Base-by-base conservation (phyloP, 495 filamentous ascomycete species). In the Lasiosphaeria hispida region DNA sequence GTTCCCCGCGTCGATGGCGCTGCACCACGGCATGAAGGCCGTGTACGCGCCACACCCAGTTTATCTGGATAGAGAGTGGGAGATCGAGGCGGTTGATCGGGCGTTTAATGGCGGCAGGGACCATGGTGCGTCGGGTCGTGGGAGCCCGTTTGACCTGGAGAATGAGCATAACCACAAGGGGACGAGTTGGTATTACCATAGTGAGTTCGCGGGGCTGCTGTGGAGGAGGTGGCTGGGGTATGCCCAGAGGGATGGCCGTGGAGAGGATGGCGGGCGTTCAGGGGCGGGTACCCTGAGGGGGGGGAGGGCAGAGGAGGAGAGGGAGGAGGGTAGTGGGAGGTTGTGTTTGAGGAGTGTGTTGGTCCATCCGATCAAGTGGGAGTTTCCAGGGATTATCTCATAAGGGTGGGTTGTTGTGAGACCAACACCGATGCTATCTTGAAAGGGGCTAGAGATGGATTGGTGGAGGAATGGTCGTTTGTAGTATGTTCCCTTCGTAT, bases 11-110 rank as follows among this genome's bases (percentile, higher is more conserved):
- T 86, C 87, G 7, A 80, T 85, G 44, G 91, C 92, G 3, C 79
- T 98, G 0, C 94, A 97, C 63, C 93, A 95, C 66, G 94, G 94
- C 1, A 80, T 93, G 72, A 98, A 98, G 71, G 94, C 93, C 33
- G 92, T 97, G 35, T 96, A 89, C 69, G 91, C 87, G 10, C 94
- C 94, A 3, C 94, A 98, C 63, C 91, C 93, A 0, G 83, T 96
- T 34, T 95, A 85, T 71, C 77, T 97, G 19, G 94, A 98, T 70
- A 87, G 94, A 11, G 74, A 79, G 41, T 98, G 94, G 94, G 69
- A 72, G 7, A 63, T 73, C 2, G 87, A 76, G 13, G 88, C 90
- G 57, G 80, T 96, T 11, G 90, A 93, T 15, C 78, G 79, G 5
- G 85, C 89, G 10, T 93, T 97, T 78, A 96, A 97, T 60, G 88